Evolutionary conservation across 1,284 basidiomycete genomes (phyloP), one percentile per base, ranked within the genome.

Genomic region (Coniferiporia weirii): DNA sequence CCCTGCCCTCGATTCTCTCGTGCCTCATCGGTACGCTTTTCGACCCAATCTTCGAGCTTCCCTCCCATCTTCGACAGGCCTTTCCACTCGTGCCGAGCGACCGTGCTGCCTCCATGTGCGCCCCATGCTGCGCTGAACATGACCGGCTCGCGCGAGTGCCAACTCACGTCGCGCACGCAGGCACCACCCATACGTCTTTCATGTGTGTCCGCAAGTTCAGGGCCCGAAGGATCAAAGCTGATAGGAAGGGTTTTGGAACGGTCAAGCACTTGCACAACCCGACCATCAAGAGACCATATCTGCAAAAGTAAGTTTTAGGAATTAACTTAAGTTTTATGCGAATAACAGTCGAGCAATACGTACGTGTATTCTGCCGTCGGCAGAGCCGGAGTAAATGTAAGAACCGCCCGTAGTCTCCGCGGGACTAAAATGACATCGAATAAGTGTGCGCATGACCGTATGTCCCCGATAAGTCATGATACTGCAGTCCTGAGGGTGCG

Each of bases 391-490:
- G 71, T 98, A 98, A 59, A 99, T 84, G 73, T 99, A 99, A 65
- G 89, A 88, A 59, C 87, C 82, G 4, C 95, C 94, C 6, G 97
- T 99, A 2, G 93, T 95, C 69, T 93, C 90, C 1, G 79, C 77
- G 12, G 96, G 96, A 63, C 91, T 94, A 72, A 98, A 99, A 73
- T 98, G 91, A 70, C 95, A 98, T 51, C 96, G 82, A 65, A 99
- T 98, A 54, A 99, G 82, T 0, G 96, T 99, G 44, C 89, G 82
- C 54, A 97, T 74, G n/a, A 99, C 94, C 7, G 84, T 78, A 70
- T 99, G 97, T 0, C 96, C 97, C 47, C 92, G 81, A 69, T 90
- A 99, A 1, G 93, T 91, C 95, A 98, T 98, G 52, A 99, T 87
- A 64, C 91, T 94, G 70, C 91, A 94, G 70, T 99, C 95, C 62